Conservation (phyloP, 352 stramenopile genomes). For the Pythium periplocum region DNA sequence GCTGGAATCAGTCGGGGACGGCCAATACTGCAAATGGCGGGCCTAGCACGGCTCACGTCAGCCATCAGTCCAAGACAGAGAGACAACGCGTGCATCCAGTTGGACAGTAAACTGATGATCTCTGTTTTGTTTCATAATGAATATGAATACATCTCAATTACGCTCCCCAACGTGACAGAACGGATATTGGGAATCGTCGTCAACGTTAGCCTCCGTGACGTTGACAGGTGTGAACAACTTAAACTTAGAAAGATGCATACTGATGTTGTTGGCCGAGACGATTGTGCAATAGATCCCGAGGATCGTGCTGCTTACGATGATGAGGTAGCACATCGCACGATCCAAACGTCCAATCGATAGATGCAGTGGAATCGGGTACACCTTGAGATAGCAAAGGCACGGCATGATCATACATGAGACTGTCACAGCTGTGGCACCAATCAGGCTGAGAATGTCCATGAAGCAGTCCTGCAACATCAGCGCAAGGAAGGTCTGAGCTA, state of each 20-base stretch:
- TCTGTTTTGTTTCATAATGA: not conserved
- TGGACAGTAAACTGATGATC: conserved; percentile 8
- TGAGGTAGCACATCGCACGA: conserved; percentile 42
- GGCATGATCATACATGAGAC: conserved; percentile 77
- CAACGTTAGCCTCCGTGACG: conserved; percentile 7
- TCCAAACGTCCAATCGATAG: conserved; percentile 45
- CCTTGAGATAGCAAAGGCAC: conserved; percentile 65
- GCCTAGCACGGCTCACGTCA: conserved; percentile 9
- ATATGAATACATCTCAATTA: conserved; percentile 29
- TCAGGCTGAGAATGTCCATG: conserved; percentile 58
- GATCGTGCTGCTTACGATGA: conserved; percentile 42
- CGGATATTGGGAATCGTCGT: conserved; percentile 24
- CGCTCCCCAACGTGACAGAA: conserved; percentile 58
- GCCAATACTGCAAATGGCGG: conserved; percentile 1
- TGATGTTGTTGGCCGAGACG: conserved; percentile 46
- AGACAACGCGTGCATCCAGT: conserved; percentile 30
- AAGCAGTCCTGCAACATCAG: conserved; percentile 76
- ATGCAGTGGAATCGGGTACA: conserved; percentile 47
- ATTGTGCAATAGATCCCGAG: conserved; percentile 52
- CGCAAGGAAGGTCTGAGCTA: conserved; percentile 40
- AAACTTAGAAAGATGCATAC: conserved; percentile 39
- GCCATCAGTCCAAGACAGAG: conserved; percentile 14
- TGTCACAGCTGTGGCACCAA: conserved; percentile 56
- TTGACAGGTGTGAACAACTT: conserved; percentile 35
- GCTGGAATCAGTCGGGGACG: conserved; percentile 10